A percentile compares a stretch with the other conserved stretches of the same genome.
Conservation (phyloP, 805 yeast genomes). For the Monosporozyma aquatica region DNA sequence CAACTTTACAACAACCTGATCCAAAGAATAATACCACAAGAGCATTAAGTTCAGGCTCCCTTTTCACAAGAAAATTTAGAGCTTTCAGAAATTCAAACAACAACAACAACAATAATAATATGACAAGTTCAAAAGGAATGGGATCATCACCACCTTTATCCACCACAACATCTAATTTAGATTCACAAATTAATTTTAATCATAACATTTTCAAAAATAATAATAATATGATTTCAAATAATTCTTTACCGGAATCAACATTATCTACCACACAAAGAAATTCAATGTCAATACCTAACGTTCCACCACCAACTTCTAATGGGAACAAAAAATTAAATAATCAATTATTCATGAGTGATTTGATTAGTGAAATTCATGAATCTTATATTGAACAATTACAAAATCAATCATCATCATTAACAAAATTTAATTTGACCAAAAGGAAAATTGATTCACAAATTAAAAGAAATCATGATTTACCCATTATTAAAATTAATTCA, state of each 20-base stretch:
- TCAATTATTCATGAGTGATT: conserved; percentile 22
- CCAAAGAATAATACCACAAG: conserved; percentile 5
- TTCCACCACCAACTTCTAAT: neutral
- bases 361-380: conserved; percentile 20
- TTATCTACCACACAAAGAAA: neutral
- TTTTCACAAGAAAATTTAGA: conserved; percentile 21
- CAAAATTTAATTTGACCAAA: conserved; percentile 15
- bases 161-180: neutral
- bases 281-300: too few species aligned
- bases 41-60: conserved; percentile 22
- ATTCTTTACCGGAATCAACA: neutral
- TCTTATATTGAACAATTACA: conserved; percentile 18
- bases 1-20: neutral
- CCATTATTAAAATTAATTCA: conserved; percentile 21
- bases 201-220: neutral
- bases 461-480: conserved; percentile 18
- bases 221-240: neutral
- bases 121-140: neutral
- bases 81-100: conserved; percentile 17
- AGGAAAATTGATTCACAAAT: conserved; percentile 23
- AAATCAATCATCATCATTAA: conserved; percentile 21
- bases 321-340: too few species aligned
- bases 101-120: conserved; percentile 1
- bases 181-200: neutral
- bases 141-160: neutral